Conservation (phyloP, 164 flowering plant species). For the Chloranthus sessilifolius region DNA sequence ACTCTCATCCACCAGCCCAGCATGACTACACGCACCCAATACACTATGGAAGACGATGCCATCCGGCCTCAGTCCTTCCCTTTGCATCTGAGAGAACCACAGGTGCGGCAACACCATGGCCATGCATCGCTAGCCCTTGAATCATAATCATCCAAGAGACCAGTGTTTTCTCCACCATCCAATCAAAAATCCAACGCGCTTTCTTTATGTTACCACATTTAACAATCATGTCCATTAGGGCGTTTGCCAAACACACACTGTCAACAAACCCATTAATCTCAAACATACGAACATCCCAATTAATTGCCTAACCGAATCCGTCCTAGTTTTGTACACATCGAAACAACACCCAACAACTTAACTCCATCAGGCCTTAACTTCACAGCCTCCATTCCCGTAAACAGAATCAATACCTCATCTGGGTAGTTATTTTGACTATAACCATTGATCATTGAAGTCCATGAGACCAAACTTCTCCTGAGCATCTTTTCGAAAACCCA, state of each 20-base stretch:
- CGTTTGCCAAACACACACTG: conserved; percentile 20
- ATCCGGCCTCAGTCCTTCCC: conserved; percentile 34
- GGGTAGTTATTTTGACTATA: conserved; percentile 15
- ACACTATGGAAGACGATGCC: conserved; percentile 23
- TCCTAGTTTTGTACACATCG: conserved; percentile 31
- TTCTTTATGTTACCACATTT: conserved; percentile 35
- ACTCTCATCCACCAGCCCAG: conserved; percentile 37
- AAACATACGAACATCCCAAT: conserved; percentile 21
- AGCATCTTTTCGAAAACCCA: conserved; percentile 28
- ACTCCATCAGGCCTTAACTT: conserved; percentile 29
- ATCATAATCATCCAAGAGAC: conserved; percentile 36
- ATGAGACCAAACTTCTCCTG: conserved; percentile 26
- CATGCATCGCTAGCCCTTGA: conserved; percentile 36
- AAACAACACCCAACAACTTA: conserved; percentile 26
- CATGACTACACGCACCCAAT: conserved; percentile 36
- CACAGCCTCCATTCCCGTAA: conserved; percentile 28
- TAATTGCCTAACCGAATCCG: conserved; percentile 19
- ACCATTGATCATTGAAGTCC: conserved; percentile 37
- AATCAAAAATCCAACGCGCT: conserved; percentile 31
- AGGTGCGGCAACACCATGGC: conserved; percentile 28
- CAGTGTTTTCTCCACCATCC: conserved; percentile 21
- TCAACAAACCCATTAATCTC: conserved; percentile 7
- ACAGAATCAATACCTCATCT: conserved; percentile 21
- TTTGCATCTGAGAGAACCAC: conserved; percentile 36
- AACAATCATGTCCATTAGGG: conserved; percentile 39